A percentile compares a stretch with the other conserved stretches of the same genome.
These are phyloP conservation scores for Ballota nigra DNA, from an alignment of 257 asterid genomes.

Conservation along the genomic window DNA sequence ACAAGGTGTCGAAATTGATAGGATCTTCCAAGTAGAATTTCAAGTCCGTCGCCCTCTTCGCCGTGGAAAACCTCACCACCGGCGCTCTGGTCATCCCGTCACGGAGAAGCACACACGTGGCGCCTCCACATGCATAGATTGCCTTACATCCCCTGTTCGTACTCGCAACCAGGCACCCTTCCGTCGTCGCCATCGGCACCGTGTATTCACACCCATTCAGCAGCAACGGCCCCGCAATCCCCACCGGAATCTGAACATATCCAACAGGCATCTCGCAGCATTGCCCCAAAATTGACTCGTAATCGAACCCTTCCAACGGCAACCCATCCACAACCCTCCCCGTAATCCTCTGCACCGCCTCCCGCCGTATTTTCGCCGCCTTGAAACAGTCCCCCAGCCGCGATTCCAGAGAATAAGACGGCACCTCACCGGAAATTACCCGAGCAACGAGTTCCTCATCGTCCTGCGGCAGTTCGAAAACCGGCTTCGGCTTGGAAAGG, in stretches of 20 bases:
- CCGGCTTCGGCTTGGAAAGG: neutral
- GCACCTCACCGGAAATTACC: conserved; percentile 68
- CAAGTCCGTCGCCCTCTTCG: conserved; percentile 75
- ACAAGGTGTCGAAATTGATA: conserved; percentile 66
- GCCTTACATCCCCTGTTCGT: conserved; percentile 97
- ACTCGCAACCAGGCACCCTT: conserved; percentile 93
- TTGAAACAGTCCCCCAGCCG: conserved; percentile 63
- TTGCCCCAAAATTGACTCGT: conserved; percentile 79
- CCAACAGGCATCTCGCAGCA: conserved; percentile 99
- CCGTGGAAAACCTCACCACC: conserved; percentile 77
- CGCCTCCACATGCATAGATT: conserved; percentile 73
- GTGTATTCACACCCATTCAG: conserved; percentile 67
- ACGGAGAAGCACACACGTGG: conserved; percentile 65
- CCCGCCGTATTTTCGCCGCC: conserved; percentile 75
- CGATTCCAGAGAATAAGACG: conserved; percentile 74
- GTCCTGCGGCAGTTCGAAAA: conserved; percentile 39
- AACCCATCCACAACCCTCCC: conserved; percentile 65
- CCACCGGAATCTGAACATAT: conserved; percentile 87
- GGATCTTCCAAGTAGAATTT: conserved; percentile 90
- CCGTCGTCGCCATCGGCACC: conserved; percentile 97
- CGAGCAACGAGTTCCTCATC: conserved; percentile 63
- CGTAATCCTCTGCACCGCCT: conserved; percentile 79
- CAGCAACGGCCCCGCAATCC: conserved; percentile 84
- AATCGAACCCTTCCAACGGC: conserved; percentile 82
- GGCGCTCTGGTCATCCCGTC: conserved; percentile 98